These are phyloP conservation scores for Penicillium turbatum DNA, from an alignment of 495 filamentous ascomycete genomes.

Conservation along the genomic window DNA sequence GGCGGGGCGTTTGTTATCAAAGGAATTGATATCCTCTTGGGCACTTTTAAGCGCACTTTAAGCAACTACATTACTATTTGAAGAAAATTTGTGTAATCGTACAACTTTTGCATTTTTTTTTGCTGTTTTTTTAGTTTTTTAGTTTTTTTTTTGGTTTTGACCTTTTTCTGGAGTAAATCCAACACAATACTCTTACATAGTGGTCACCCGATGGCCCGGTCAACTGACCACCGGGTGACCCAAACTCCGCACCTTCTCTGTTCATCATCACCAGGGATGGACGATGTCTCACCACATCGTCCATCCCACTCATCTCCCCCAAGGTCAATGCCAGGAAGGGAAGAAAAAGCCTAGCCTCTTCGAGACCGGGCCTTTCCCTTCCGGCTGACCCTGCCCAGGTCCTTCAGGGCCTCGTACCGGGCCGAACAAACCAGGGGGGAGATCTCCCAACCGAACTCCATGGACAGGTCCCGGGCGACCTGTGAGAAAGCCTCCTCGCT, in stretches of 20 bases:
- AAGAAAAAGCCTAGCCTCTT: background rate
- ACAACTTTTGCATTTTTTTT: background rate
- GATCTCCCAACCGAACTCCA: background rate
- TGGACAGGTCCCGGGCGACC: background rate
- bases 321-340: too few species aligned
- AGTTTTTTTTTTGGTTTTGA: background rate
- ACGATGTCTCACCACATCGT: background rate
- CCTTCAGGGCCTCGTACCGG: background rate
- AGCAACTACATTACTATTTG: background rate
- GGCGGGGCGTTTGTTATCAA: constrained; percentile 4
- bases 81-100: background rate
- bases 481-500: background rate
- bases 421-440: background rate
- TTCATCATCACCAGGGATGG: background rate
- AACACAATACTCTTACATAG: background rate
- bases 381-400: background rate
- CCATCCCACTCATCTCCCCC: background rate
- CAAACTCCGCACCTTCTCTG: background rate
- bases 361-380: background rate
- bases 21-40: constrained; percentile 5
- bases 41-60: background rate
- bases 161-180: background rate
- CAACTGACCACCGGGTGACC: background rate
- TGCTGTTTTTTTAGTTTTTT: background rate
- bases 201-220: background rate